Evolutionary conservation across 2,329 filamentous ascomycete genomes (phyloP).

Genomic region (Calonectria pteridis): DNA sequence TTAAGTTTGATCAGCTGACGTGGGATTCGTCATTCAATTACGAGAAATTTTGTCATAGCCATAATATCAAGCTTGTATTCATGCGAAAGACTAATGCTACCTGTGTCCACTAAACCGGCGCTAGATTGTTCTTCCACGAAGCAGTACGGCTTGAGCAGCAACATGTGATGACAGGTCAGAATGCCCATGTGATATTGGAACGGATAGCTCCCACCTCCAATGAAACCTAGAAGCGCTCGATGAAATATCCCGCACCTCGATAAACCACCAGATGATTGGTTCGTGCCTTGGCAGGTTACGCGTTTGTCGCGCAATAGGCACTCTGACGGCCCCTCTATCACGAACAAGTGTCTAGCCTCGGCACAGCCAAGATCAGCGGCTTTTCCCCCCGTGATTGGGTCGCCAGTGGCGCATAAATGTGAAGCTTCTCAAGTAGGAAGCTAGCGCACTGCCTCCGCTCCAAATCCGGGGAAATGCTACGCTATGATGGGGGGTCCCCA

Average conservation of each 20-base stretch:
- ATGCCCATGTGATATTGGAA: not conserved
- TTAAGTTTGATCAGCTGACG: not conserved
- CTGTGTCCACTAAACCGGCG: not conserved
- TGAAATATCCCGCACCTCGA: not conserved
- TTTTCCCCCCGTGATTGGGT: slow-evolving; percentile 14
- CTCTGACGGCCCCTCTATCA: not conserved
- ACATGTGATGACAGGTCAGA: not conserved
- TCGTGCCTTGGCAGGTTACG: not conserved
- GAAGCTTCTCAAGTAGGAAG: slow-evolving; percentile 11
- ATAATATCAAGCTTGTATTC: slow-evolving; percentile 2
- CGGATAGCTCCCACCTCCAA: not conserved
- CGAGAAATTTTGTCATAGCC: not conserved
- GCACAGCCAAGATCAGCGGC: not conserved
- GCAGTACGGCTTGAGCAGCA: no score
- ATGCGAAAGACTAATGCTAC: not conserved
- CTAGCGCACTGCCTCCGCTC: slow-evolving; percentile 19
- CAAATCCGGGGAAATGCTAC: slow-evolving; percentile 26
- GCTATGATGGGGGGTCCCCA: slow-evolving; percentile 3
- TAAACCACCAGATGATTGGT: not conserved
- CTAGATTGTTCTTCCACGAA: not conserved
- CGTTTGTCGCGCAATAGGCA: not conserved
- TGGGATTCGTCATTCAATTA: no score
- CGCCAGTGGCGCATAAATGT: slow-evolving; percentile 6
- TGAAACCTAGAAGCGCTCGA: not conserved
- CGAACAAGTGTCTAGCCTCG: not conserved